Base-by-base conservation (phyloP, 1,284 basidiomycete genomes). In the Leccinum solheimii region DNA sequence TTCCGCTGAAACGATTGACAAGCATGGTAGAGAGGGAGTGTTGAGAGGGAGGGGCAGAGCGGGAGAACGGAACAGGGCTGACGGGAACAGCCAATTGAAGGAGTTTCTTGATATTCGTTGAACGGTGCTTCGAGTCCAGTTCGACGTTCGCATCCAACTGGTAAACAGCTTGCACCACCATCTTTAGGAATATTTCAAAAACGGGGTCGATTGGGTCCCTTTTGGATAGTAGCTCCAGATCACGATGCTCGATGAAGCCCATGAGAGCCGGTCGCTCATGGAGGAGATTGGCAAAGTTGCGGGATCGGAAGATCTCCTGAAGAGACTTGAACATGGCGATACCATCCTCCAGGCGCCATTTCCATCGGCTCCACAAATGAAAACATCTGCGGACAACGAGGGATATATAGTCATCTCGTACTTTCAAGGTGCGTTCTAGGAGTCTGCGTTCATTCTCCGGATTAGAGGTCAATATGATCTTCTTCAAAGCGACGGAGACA, bases 1-100 rank as follows among this genome's bases (percentile, higher is more conserved):
- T 82, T 14, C 91, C 86, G 50, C 86, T 86, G 69, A 94, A 90
- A 27, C 96, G 88, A 74, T 98, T 98, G 75, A 91, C 88, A 11
- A 98, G 81, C 80, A 90, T 88, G 0, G 21, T 21, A 78, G 93
- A 92, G 2, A 94, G 80, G 57, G 92, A 86, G 34, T 83, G 78
- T 3, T 74, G 66, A 1, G 81, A 80, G 0, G 87, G 86, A 5
- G 86, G 80, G 16, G 77, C 72, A 32, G 79, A 75, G 56, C 85
- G 83, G 14, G 83, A 83, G 74, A 90, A 90, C 1, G 86, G 80
- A 3, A 95, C 81, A 9, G 84, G 79, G 3, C 88, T 85, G 21
- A 95, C 83, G 0, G 96, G 94, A 10, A 90, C 84, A 23, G 90
- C 85, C 36, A 93, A 79, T n/a, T 91, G 88, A 51, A 95, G 80